A percentile compares a stretch with the other conserved stretches of the same genome.
These are phyloP conservation scores for Pythium dissotocum DNA, from an alignment of 352 stramenopile genomes.

Conservation along the genomic window DNA sequence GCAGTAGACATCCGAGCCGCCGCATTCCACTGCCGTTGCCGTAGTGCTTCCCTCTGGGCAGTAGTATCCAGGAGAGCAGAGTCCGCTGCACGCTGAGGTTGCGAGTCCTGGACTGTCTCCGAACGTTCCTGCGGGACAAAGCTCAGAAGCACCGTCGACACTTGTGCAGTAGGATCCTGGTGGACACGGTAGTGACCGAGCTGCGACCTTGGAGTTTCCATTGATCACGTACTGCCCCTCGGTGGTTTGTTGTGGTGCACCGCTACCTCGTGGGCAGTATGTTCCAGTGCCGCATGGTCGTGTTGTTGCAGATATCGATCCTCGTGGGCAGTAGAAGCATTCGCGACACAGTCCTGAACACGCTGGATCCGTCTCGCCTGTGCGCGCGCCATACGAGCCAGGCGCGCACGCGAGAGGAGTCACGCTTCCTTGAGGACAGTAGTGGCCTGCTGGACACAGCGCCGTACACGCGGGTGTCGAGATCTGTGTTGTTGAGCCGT, in stretches of 20 bases:
- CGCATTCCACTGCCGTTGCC: slow-evolving; percentile 41
- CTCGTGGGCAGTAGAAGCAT: slow-evolving; percentile 65
- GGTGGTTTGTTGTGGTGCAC: slow-evolving; percentile 16
- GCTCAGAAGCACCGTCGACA: slow-evolving; percentile 27
- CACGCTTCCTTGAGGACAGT: slow-evolving; percentile 43
- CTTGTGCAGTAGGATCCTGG: slow-evolving; percentile 53
- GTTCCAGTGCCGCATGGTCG: slow-evolving; percentile 34
- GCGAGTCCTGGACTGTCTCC: slow-evolving; percentile 46
- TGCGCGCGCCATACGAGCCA: slow-evolving; percentile 54
- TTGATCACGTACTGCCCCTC: slow-evolving; percentile 43
- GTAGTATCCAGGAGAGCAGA: slow-evolving; percentile 58
- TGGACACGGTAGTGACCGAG: slow-evolving; percentile 32
- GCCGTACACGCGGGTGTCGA: slow-evolving; percentile 37
- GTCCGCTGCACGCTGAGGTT: slow-evolving; percentile 42
- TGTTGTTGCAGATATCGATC: slow-evolving; percentile 46
- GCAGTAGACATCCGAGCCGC: slow-evolving; percentile 44
- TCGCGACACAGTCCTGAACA: slow-evolving; percentile 63
- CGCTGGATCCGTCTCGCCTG: slow-evolving; percentile 34
- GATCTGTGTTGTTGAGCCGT: slow-evolving; percentile 37
- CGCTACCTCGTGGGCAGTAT: slow-evolving; percentile 48
- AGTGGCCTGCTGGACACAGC: slow-evolving; percentile 59
- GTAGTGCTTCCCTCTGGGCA: slow-evolving; percentile 52
- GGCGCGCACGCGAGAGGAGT: slow-evolving; percentile 40
- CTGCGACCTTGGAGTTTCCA: slow-evolving; percentile 24
- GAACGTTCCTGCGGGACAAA: slow-evolving; percentile 68